These are phyloP conservation scores for Pythium grandisporangium DNA, from an alignment of 352 stramenopile genomes.

Conservation along the genomic window DNA sequence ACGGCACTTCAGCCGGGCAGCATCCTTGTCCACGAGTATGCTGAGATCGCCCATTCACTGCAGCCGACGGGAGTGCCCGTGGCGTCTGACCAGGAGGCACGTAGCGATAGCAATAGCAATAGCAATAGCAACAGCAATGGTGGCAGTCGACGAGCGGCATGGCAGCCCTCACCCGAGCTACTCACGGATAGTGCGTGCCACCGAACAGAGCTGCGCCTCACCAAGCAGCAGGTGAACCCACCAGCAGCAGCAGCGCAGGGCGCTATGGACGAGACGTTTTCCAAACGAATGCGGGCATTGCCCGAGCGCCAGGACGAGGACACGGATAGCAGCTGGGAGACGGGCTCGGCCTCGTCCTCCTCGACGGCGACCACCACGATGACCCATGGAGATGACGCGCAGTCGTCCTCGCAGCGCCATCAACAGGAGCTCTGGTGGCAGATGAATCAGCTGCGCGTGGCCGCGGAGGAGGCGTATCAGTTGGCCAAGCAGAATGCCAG, in stretches of 20 bases:
- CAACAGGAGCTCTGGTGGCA: conserved; percentile 26
- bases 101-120: neutral
- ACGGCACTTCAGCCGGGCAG: conserved; percentile 10
- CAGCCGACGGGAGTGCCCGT: neutral
- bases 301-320: neutral
- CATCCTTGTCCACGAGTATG: conserved; percentile 13
- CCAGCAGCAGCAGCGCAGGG: no score
- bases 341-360: no score
- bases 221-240: neutral
- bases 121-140: neutral
- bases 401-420: conserved; percentile 1
- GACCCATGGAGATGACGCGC: neutral
- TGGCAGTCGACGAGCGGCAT: neutral
- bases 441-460: conserved; percentile 45
- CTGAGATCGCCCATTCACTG: no score
- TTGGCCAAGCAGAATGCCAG: conserved; percentile 30
- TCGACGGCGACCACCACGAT: no score
- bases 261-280: no score
- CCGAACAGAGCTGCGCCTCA: neutral
- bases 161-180: neutral
- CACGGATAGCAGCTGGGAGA: neutral
- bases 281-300: neutral
- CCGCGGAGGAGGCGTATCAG: conserved; percentile 51
- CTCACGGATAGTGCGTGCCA: neutral
- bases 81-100: neutral